These are phyloP conservation scores for Wolfiporia cocos DNA, from an alignment of 1,284 basidiomycete genomes.

Conservation along the genomic window DNA sequence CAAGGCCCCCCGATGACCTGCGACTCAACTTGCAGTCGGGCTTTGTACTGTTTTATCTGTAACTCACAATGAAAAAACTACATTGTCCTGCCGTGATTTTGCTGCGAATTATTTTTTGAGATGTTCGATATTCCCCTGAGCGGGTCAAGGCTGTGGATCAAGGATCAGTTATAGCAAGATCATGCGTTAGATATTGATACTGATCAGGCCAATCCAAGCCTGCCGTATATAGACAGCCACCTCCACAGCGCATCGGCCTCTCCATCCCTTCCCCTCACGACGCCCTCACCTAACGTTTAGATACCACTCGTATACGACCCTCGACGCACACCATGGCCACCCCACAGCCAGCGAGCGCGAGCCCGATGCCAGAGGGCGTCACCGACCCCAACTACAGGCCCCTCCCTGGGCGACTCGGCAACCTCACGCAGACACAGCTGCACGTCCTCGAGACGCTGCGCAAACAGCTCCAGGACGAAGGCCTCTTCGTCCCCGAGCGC, in stretches of 20 bases:
- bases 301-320: not conserved
- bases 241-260: no score
- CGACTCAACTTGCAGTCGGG: slow-evolving; percentile 27
- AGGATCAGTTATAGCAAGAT: not conserved
- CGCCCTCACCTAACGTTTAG: no score
- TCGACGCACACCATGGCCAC: slow-evolving; percentile 12
- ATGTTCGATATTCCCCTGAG: slow-evolving; percentile 19
- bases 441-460: slow-evolving; percentile 71
- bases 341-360: slow-evolving; percentile 36
- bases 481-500: slow-evolving; percentile 56
- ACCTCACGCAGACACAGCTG: slow-evolving; percentile 70
- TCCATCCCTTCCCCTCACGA: no score
- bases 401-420: slow-evolving; percentile 75
- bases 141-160: not conserved
- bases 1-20: slow-evolving; percentile 14
- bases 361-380: slow-evolving; percentile 51
- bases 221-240: no score
- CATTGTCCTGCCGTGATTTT: slow-evolving; percentile 24
- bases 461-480: slow-evolving; percentile 60
- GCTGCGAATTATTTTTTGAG: slow-evolving; percentile 23
- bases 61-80: slow-evolving; percentile 11
- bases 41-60: slow-evolving; percentile 20
- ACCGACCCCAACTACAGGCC: slow-evolving; percentile 69
- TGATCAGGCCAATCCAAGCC: no score
- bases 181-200: no score